phyloP scores from a whole-genome alignment of 2,329 filamentous ascomycete species.

The Nannizzia gypsea region DNA sequence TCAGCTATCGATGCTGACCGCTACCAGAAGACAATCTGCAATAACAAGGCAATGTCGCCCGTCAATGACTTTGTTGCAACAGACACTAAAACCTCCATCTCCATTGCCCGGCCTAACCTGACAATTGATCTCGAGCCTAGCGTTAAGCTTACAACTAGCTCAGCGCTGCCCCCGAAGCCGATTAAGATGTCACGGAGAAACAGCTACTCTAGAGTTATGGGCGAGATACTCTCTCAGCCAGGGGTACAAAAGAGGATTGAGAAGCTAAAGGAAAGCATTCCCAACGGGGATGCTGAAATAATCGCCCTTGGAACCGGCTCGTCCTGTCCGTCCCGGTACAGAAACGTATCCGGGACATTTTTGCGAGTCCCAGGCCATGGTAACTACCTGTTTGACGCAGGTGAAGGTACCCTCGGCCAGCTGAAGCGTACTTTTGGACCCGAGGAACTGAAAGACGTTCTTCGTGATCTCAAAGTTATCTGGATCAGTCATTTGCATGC shows the following conservation, averaged over 20 bases:
- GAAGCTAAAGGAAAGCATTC: conserved; percentile 51
- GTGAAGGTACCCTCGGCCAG: conserved; percentile 85
- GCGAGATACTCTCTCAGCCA: conserved; percentile 19
- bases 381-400: conserved; percentile 82
- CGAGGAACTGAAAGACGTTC: conserved; percentile 53
- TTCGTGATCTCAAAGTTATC: conserved; percentile 67
- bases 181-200: not conserved
- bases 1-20: conserved; percentile 60
- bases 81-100: conserved; percentile 17
- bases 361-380: conserved; percentile 72
- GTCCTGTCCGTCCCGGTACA: conserved; percentile 78
- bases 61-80: conserved; percentile 7
- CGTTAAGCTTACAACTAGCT: conserved; percentile 25
- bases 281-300: conserved; percentile 65
- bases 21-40: conserved; percentile 50
- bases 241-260: conserved; percentile 25
- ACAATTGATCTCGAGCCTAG: conserved; percentile 37
- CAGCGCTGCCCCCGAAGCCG: conserved; percentile 12
- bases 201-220: not conserved
- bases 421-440: conserved; percentile 60
- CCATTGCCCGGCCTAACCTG: conserved; percentile 31
- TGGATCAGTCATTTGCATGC: conserved; percentile 95
- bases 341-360: conserved; percentile 85
- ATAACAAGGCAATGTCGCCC: not conserved
- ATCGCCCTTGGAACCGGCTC: conserved; percentile 86